Evolutionary conservation across 306 rosid genomes (phyloP), one percentile per base, ranked within the genome.

Genomic region (Corylus avellana): DNA sequence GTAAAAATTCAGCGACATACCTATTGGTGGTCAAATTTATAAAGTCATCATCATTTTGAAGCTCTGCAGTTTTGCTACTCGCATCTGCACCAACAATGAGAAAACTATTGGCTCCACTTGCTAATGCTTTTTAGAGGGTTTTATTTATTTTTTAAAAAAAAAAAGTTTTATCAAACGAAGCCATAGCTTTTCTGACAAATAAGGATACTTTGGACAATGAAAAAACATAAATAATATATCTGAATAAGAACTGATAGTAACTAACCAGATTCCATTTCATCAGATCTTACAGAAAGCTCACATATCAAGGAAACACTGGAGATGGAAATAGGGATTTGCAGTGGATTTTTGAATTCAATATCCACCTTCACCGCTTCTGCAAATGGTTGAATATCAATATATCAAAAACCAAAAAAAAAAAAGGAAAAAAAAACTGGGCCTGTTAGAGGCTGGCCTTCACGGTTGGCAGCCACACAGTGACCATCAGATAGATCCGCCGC

Each of bases 281-380:
- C 89, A 11, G 91, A 84, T 76, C 78, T 81, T 64, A 77, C 68
- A 79, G 86, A 89, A 88, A 90, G 88, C 84, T 87, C 88, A 84
- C 99, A 96, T 64, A 91, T 56, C 56, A 93, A 89, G 73, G 94
- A 86, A 82, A 90, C 93, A 77, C 89, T 73, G 44, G 99, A 93
- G 76, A 93, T 72, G 25, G 89, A 89, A 75, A 96, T 81, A 27
- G 96, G 78, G 76, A 96, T 93, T 87, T 93, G 97, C 84, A 96
- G 86, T 61, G 99, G 98, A 70, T 96, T 96, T 83, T 72, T 89
- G 37, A 96, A 90, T 86, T 90, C 93, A 13, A 95, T 87, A 85
- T 86, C 93, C 85, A 96, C 91, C 81, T 79, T 93, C 84, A 96
- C 94, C 13, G 87, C 90, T 83, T 96, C 99, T 96, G 93, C 81